Conservation (phyloP, 148 eudicot species). For the Vaccinium macrocarpon region DNA sequence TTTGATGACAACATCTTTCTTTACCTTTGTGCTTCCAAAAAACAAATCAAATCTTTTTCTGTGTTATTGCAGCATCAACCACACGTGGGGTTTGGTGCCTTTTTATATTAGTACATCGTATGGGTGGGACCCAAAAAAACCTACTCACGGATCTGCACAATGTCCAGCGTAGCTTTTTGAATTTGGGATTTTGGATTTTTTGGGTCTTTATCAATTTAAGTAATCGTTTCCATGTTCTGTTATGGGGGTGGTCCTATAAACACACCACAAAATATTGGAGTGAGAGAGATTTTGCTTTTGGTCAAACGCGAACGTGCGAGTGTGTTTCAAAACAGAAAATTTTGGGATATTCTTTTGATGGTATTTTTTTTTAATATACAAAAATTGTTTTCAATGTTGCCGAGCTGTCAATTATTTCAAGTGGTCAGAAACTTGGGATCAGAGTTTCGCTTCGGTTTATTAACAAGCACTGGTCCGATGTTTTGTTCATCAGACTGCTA, state of each 20-base stretch:
- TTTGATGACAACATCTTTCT: conserved; percentile 1
- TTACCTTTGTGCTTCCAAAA: not conserved
- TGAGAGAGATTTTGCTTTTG: not conserved
- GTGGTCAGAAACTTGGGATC: not conserved
- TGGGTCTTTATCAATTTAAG: not conserved
- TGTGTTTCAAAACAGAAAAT: not conserved
- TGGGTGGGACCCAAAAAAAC: not conserved
- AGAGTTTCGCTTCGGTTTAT: not conserved
- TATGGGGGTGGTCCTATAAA: conserved; percentile 10
- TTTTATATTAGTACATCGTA: not conserved
- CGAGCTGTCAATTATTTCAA: not conserved
- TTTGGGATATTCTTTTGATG: not conserved
- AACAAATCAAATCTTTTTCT: not conserved
- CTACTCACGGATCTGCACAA: not conserved
- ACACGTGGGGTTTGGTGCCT: not conserved
- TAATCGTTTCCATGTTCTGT: not conserved
- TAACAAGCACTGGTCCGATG: not conserved
- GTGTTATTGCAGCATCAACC: conserved; percentile 1
- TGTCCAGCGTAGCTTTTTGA: not conserved
- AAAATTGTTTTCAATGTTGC: not conserved
- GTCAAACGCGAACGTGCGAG: conserved; percentile 14
- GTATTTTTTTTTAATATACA: not conserved
- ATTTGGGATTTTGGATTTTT: not conserved
- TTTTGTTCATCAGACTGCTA: not conserved
- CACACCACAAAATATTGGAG: not conserved